Evolutionary conservation across 805 yeast species (phyloP), one percentile per base, ranked within the genome.

Genomic region (Sungouiozyma intestinalis): DNA sequence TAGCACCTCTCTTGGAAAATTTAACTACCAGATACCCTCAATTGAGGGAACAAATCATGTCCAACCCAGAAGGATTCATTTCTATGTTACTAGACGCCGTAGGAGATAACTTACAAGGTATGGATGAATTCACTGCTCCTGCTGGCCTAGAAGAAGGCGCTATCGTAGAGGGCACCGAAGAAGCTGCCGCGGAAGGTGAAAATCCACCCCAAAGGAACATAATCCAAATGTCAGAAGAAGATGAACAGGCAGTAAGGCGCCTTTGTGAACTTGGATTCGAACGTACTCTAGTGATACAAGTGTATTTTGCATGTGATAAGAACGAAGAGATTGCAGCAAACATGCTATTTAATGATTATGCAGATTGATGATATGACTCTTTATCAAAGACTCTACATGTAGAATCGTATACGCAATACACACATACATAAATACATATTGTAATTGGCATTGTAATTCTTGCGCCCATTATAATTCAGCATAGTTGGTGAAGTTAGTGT

Each of bases 321-420:
- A 86, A 92, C 65, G 98, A 92, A 68, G 96, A 90, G 68, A 75
- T 85, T 55, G 87, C 98, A 35, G 98, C 97, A 17, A 92, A 92
- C 67, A 76, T 86, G 57, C 71, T 92, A 53, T 84, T 92, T 57
- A 74, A 72, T 56, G 81, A 74, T 46, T 75, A 73, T 41, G 66
- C 67, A 39, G 67, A 65, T 40, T 24, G 11, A 11, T 24, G 11
- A 24, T 24, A n/a, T n/a, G n/a, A n/a, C n/a, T n/a, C n/a, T n/a
- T n/a, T n/a, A n/a, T n/a, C n/a, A n/a, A n/a, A n/a, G n/a, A n/a
- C n/a, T n/a, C n/a, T n/a, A n/a, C n/a, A n/a, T n/a, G n/a, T n/a
- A n/a, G n/a, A 24, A 24, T 11, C 29, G 11, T 24, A 24, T 24
- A 24, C 6, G 29, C n/a, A 16, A 15, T 36, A 36, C 9, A 21